A percentile compares a stretch with the other conserved stretches of the same genome.
phyloP scores from a whole-genome alignment of 441 rosid species.

The Cnidoscolus chayamansa region DNA sequence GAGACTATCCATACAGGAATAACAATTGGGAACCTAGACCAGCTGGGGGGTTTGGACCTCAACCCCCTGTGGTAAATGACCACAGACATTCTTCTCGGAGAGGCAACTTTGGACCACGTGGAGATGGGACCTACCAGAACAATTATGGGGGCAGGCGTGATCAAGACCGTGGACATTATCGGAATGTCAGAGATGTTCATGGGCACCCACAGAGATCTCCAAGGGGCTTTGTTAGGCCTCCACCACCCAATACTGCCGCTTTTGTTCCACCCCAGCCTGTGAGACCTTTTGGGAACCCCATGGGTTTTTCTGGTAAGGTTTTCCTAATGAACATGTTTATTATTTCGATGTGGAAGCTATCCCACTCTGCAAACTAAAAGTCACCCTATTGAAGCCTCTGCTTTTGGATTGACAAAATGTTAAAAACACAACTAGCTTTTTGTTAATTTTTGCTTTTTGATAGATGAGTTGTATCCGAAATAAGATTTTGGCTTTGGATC shows the following conservation, averaged over 20 bases:
- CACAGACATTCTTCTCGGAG: conserved; percentile 43
- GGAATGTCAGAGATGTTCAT: conserved; percentile 54
- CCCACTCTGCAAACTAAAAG: not conserved
- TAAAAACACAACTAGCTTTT: not conserved
- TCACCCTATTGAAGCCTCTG: not conserved
- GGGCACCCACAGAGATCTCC: conserved; percentile 62
- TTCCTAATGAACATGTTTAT: conserved; percentile 7
- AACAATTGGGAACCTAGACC: conserved; percentile 44
- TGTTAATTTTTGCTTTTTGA: not conserved
- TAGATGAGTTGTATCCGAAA: not conserved
- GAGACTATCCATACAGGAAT: conserved; percentile 39
- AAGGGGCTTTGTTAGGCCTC: conserved; percentile 54
- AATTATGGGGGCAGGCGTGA: conserved; percentile 43
- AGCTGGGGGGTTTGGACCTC: conserved; percentile 38
- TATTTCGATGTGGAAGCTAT: not conserved
- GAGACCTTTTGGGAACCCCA: conserved; percentile 46
- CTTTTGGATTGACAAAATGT: not conserved
- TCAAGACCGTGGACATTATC: conserved; percentile 70
- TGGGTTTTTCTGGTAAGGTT: conserved; percentile 54
- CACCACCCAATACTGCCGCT: conserved; percentile 48
- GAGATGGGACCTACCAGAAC: conserved; percentile 47
- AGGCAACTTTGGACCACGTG: conserved; percentile 47
- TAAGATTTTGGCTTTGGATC: not conserved
- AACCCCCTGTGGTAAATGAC: conserved; percentile 31
- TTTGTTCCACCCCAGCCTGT: conserved; percentile 51